phyloP scores from a whole-genome alignment of 164 flowering plant genomes.

The Vitis vinifera region ASM3070453v1 NC_081817.1:23154001-23154500 shows the following conservation, averaged over 20 bases:
- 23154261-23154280: constrained; percentile 15
- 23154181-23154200: constrained; percentile 29
- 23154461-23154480: too few species aligned
- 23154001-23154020: constrained; percentile 6
- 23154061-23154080: not conserved
- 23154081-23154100: not conserved
- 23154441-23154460: too few species aligned
- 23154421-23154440: too few species aligned
- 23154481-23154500: too few species aligned
- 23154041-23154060: constrained; percentile 2
- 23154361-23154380: too few species aligned
- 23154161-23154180: constrained; percentile 25
- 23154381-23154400: too few species aligned
- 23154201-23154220: constrained; percentile 23
- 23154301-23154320: too few species aligned
- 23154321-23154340: too few species aligned
- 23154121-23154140: constrained; percentile 22
- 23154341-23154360: too few species aligned
- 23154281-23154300: too few species aligned
- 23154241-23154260: constrained; percentile 25
- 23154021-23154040: constrained; percentile 3
- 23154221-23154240: constrained; percentile 23
- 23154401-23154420: too few species aligned
- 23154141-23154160: constrained; percentile 23
- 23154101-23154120: constrained; percentile 17